Evolutionary conservation across 208 protist species (phyloP).

Genomic region (Strigomonas culicis): DNA sequence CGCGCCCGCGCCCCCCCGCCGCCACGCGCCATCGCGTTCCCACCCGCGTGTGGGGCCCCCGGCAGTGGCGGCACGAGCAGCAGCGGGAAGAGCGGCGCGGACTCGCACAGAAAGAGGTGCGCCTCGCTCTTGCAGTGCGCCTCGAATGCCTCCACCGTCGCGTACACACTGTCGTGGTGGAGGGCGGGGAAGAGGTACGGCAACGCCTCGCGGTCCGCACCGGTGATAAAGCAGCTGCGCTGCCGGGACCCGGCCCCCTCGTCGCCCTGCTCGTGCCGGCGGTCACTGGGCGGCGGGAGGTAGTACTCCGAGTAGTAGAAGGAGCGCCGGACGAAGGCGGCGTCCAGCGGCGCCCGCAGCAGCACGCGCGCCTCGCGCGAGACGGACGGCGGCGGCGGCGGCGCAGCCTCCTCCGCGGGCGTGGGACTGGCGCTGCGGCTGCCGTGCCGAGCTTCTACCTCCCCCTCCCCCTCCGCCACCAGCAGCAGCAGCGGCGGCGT

Average conservation of each 20-base stretch:
- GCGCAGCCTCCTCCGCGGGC: too few species aligned
- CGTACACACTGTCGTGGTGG: constrained; percentile 51
- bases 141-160: constrained; percentile 34
- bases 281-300: not conserved
- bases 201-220: constrained; percentile 49
- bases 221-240: not conserved
- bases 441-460: too few species aligned
- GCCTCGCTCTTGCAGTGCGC: constrained; percentile 52
- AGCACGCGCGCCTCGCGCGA: too few species aligned
- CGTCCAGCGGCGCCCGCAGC: not conserved
- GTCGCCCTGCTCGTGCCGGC: not conserved
- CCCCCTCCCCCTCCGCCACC: too few species aligned
- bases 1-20: not conserved
- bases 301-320: constrained; percentile 11
- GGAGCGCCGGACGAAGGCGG: constrained; percentile 14
- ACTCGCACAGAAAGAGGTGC: constrained; percentile 62
- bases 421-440: too few species aligned
- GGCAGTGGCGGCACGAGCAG: not conserved
- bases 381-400: too few species aligned
- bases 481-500: too few species aligned
- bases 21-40: too few species aligned
- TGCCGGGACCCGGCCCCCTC: not conserved
- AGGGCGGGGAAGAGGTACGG: constrained; percentile 57
- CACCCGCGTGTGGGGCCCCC: not conserved
- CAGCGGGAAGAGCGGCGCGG: constrained; percentile 42